Evolutionary conservation across 495 filamentous ascomycete genomes (phyloP).

Genomic region (Letharia lupina): DNA sequence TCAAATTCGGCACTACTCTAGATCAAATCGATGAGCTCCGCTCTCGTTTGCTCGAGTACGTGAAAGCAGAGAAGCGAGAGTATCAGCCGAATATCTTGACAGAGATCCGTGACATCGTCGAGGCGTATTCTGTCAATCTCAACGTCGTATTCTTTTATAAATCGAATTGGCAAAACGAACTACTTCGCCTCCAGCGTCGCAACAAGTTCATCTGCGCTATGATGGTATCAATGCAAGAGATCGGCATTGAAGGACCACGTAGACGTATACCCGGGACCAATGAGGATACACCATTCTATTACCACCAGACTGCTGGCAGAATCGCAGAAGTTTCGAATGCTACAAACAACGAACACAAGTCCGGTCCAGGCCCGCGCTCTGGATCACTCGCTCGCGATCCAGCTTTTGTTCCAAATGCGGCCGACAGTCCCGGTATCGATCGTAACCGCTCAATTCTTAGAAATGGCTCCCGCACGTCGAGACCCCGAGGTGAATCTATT

Average conservation of each 20-base stretch:
- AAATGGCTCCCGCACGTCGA: constrained; percentile 36
- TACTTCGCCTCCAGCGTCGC: constrained; percentile 76
- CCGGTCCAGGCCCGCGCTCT: constrained; percentile 16
- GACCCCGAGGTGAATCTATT: constrained; percentile 47
- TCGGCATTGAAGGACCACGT: constrained; percentile 81
- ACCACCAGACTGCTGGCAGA: constrained; percentile 34
- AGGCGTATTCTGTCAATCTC: constrained; percentile 66
- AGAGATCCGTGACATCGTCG: constrained; percentile 61
- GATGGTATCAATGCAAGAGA: constrained; percentile 76
- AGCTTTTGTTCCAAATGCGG: constrained; percentile 17
- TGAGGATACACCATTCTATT: constrained; percentile 51
- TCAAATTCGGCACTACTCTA: constrained; percentile 84
- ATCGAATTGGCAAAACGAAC: constrained; percentile 87
- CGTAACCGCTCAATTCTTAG: constrained; percentile 47
- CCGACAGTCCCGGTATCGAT: constrained; percentile 22
- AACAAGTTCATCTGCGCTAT: constrained; percentile 94
- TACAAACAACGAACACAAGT: constrained; percentile 12
- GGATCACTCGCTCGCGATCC: constrained; percentile 12
- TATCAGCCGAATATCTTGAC: constrained; percentile 87
- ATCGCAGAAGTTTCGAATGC: background rate
- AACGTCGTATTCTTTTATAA: constrained; percentile 99
- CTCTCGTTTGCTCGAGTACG: constrained; percentile 75
- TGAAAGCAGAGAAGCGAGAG: constrained; percentile 78
- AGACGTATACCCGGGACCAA: constrained; percentile 63
- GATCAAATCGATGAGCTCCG: constrained; percentile 82